phyloP scores from a whole-genome alignment of 78 protist genomes.

The Dictyostelium citrinum region DNA sequence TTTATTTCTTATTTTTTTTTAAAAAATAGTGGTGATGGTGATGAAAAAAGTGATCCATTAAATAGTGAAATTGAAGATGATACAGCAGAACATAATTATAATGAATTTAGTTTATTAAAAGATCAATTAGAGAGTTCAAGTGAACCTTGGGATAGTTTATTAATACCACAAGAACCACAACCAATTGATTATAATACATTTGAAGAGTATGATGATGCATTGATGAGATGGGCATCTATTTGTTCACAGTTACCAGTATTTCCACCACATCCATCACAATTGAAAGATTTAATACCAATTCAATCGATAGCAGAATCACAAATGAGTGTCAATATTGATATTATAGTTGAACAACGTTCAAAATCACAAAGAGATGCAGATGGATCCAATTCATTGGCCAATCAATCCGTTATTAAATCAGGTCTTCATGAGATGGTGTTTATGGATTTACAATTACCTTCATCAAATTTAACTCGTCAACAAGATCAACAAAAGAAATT shows the following conservation, averaged over 20 bases:
- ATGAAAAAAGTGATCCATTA: constrained; percentile 32
- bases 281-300: constrained; percentile 54
- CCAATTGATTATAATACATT: constrained; percentile 67
- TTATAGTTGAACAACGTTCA: not conserved
- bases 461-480: not conserved
- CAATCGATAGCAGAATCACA: constrained; percentile 41
- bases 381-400: not conserved
- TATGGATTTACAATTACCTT: not conserved
- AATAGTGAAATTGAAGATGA: constrained; percentile 29
- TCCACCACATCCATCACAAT: constrained; percentile 68
- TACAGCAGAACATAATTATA: not conserved
- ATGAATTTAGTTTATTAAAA: not conserved
- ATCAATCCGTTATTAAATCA: not conserved
- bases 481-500: not conserved
- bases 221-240: constrained; percentile 46
- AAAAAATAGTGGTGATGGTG: not conserved
- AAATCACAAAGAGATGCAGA: not conserved
- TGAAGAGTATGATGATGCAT: constrained; percentile 67
- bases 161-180: constrained; percentile 65
- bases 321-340: not conserved
- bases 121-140: not conserved
- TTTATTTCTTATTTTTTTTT: not conserved
- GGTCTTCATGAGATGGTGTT: constrained; percentile 13
- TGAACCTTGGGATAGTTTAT: constrained; percentile 61
- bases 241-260: constrained; percentile 5